phyloP scores from a whole-genome alignment of 306 rosid species.

The Fragaria ananassa region DNA sequence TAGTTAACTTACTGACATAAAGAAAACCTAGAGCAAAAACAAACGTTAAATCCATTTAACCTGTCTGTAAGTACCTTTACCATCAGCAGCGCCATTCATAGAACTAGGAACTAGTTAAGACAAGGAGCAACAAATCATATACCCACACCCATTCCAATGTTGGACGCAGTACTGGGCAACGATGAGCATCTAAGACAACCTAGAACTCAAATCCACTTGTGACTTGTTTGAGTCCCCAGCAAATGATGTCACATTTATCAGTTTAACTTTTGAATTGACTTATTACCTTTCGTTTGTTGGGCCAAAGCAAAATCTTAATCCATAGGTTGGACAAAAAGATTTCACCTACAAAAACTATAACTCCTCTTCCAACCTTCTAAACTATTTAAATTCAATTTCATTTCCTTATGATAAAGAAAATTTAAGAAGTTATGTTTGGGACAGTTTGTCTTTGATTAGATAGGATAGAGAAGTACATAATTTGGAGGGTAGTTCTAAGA shows the following conservation, averaged over 20 bases:
- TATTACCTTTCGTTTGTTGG: not conserved
- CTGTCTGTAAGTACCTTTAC: not conserved
- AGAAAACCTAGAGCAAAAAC: not conserved
- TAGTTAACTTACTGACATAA: not conserved
- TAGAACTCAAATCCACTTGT: not conserved
- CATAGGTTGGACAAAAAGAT: not conserved
- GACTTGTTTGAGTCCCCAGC: not conserved
- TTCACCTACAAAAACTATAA: not conserved
- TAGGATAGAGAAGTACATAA: not conserved
- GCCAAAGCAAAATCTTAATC: not conserved
- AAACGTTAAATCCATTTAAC: not conserved
- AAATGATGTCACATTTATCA: not conserved
- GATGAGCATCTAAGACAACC: not conserved
- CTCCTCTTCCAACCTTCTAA: not conserved
- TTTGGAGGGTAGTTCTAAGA: not conserved
- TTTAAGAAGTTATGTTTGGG: not conserved
- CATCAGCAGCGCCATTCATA: not conserved
- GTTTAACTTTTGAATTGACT: not conserved
- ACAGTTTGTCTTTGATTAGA: not conserved
- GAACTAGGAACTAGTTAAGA: not conserved
- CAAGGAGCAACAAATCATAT: not conserved
- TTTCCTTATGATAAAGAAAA: not conserved
- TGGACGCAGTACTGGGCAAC: not conserved
- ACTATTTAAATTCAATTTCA: not conserved
- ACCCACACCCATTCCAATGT: not conserved